Evolutionary conservation across 345 rosid species (phyloP).

Genomic region (Populus simonii): DNA sequence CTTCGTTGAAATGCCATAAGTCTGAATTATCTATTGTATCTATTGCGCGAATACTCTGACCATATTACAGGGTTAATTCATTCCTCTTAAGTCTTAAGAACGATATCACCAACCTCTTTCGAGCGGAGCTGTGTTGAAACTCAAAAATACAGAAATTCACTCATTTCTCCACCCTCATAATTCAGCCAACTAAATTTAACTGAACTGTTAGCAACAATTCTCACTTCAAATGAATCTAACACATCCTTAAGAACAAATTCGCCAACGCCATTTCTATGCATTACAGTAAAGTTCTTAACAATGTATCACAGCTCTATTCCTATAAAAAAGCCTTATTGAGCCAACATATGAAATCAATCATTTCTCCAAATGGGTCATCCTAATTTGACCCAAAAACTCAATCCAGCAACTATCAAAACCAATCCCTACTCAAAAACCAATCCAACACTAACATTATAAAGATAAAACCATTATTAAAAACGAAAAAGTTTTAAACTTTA

Average conservation of each 20-base stretch:
- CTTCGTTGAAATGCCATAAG: background rate
- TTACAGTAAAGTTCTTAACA: background rate
- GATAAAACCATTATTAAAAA: background rate
- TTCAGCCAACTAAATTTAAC: background rate
- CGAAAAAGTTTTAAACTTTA: background rate
- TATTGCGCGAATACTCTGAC: background rate
- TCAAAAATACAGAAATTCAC: background rate
- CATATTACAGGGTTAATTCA: background rate
- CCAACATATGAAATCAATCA: background rate
- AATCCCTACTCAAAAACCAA: background rate
- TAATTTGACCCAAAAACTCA: background rate
- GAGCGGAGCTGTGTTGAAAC: background rate
- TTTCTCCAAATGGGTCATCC: background rate
- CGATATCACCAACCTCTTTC: background rate
- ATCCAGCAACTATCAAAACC: background rate
- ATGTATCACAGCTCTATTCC: background rate
- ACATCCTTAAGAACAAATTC: background rate
- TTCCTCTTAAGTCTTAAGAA: background rate
- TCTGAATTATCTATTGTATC: background rate
- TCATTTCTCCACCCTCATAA: background rate
- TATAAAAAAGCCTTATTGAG: background rate
- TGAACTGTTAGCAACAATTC: background rate
- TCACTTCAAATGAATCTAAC: background rate
- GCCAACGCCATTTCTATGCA: background rate
- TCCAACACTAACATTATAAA: background rate